Base-by-base conservation (phyloP, 108 stramenopile species). In the Nitzschia sp. region DNA sequence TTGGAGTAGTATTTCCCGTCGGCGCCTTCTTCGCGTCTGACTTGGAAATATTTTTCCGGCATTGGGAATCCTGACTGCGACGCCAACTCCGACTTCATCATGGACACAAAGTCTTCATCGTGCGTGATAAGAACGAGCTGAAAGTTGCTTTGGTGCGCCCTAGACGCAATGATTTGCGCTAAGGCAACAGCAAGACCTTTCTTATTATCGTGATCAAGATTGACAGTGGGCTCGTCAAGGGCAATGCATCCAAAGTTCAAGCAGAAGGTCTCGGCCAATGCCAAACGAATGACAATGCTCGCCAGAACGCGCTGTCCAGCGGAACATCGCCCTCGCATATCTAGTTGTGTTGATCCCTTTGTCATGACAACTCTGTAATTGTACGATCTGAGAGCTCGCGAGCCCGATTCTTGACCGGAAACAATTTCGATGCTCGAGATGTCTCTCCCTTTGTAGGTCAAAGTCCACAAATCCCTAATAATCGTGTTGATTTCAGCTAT, bases 321-420 rank as follows among this genome's bases (percentile, higher is more conserved):
- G 75, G 85, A 86, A 82, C 99, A 99, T 15, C 99, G 86, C 3
- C 99, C 99, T 60, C 97, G 89, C 99, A 99, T 99, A 67, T 98
- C 98, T 71, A 99, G 78, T 27, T 87, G 49, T 0, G 92, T 81
- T 2, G 63, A 67, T 42, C 76, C 71, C 71, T 95, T 99, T 57
- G 85, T 80, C 98, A 99, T 99, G 23, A 97, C 98, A 54, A 99
- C 98, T 17, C 98, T 85, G 71, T 99, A 99, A 76, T 99, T 99
- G 82, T 99, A 99, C 5, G 88, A 84, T 34, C 79, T 77, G 11
- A 74, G 61, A 13, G 92, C 80, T 23, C 84, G 68, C 9, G 72
- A 77, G 5, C 84, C 90, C n/a, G 71, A 75, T 31, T 96, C 96
- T 59, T 93, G 89, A 2, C 94, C 96, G 0, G 91, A 91, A 15